phyloP scores from a whole-genome alignment of 2,329 filamentous ascomycete genomes.

The Rhinocladiella similis region DNA sequence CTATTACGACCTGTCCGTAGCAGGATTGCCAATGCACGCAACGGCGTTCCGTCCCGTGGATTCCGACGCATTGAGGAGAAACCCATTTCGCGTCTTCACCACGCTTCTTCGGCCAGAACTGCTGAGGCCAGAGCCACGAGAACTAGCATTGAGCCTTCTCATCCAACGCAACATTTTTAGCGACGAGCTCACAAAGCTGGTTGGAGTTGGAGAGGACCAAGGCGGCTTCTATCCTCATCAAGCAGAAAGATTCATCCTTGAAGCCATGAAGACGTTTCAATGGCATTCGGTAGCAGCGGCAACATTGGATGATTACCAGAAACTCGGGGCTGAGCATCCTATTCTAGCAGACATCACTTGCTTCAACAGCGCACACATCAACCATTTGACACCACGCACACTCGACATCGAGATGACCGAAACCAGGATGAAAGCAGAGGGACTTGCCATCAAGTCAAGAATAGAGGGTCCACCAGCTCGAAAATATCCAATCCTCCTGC shows the following conservation, averaged over 20 bases:
- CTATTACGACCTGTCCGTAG: slow-evolving; percentile 53
- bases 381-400: slow-evolving; percentile 55
- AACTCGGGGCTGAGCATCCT: slow-evolving; percentile 46
- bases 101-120: slow-evolving; percentile 46
- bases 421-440: slow-evolving; percentile 41
- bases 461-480: slow-evolving; percentile 55
- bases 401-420: slow-evolving; percentile 52
- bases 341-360: slow-evolving; percentile 51
- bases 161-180: slow-evolving; percentile 45
- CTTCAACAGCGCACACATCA: slow-evolving; percentile 51
- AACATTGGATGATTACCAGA: slow-evolving; percentile 43
- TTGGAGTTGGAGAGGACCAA: slow-evolving; percentile 38
- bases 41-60: slow-evolving; percentile 51
- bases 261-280: slow-evolving; percentile 49
- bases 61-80: slow-evolving; percentile 36
- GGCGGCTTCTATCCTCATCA: slow-evolving; percentile 32
- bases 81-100: slow-evolving; percentile 47
- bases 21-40: slow-evolving; percentile 53
- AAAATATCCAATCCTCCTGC: slow-evolving; percentile 48
- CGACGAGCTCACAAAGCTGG: slow-evolving; percentile 37
- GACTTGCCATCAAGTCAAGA: slow-evolving; percentile 48
- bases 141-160: slow-evolving; percentile 38
- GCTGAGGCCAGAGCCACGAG: slow-evolving; percentile 36
- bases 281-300: slow-evolving; percentile 49
- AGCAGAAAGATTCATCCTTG: slow-evolving; percentile 41